These are phyloP conservation scores for Diplodia mutila DNA, from an alignment of 2,329 filamentous ascomycete species.

Conservation along the genomic window DNA sequence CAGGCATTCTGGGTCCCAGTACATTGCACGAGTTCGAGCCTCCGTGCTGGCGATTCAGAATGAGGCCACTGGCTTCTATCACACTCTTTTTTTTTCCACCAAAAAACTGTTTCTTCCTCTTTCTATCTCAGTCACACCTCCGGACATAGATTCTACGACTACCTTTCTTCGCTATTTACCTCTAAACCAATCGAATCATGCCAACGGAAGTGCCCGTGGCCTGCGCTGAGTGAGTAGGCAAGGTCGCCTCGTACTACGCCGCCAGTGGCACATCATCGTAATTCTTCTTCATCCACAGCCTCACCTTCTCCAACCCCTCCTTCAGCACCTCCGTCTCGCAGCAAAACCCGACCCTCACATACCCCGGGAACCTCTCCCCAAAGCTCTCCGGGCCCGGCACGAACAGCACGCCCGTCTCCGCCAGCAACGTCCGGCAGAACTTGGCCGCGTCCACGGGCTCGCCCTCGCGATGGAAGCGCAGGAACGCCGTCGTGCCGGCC, in stretches of 20 bases:
- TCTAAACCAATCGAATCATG: no score
- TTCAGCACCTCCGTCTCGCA: slow-evolving; percentile 70
- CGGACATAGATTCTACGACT: no score
- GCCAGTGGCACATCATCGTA: slow-evolving; percentile 56
- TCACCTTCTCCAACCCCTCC: slow-evolving; percentile 63
- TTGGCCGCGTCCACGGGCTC: slow-evolving; percentile 70
- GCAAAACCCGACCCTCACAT: slow-evolving; percentile 77
- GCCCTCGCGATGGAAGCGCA: slow-evolving; percentile 67
- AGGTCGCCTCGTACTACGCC: neutral
- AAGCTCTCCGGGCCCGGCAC: slow-evolving; percentile 76
- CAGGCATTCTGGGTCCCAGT: neutral
- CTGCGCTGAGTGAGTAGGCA: no score
- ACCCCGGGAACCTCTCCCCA: slow-evolving; percentile 72
- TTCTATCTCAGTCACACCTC: no score
- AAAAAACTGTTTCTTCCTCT: neutral
- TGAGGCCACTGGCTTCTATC: neutral
- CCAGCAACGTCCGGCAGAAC: slow-evolving; percentile 70
- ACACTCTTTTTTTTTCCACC: neutral
- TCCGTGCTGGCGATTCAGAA: no score
- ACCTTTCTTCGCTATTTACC: no score
- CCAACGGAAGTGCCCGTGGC: no score
- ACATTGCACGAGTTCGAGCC: neutral
- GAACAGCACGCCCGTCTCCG: slow-evolving; percentile 72
- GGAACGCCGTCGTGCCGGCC: slow-evolving; percentile 78
- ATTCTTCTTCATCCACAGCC: slow-evolving; percentile 59